Evolutionary conservation across 345 rosid species (phyloP), one percentile per base, ranked within the genome.

Genomic region (Lumnitzera littorea): DNA sequence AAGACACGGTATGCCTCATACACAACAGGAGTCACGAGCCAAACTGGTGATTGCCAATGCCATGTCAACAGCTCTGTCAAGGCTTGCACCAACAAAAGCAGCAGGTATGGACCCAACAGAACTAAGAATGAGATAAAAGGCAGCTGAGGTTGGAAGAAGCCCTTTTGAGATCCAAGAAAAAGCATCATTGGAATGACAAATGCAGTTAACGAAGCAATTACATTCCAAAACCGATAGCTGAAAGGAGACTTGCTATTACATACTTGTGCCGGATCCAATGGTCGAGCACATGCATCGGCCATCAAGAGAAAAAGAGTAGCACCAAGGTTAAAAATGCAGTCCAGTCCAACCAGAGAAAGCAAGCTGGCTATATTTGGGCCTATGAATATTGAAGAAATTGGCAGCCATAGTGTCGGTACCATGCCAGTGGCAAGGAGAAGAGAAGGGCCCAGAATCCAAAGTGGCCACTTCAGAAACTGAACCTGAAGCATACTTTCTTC

Each of bases 41-140:
- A 92, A 0, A 89, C 94, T 0, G 96, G 95, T 48, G 98, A 92
- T 47, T 81, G 79, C 96, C 96, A 92, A 46, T 82, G 87, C 98
- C 96, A 92, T 4, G 89, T 89, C 69, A 92, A 76, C 69, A 84
- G 73, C 81, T 92, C 98, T 0, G 96, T 89, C 31, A 92, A 68
- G 48, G 80, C 56, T 72, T 92, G 98, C n/a, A 92, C 91, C 9
- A 79, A 77, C 14, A 92, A 75, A 77, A 91, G 96, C 55, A 91
- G 77, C 53, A 89, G 63, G 71, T 89, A 91, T 0, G 98, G 98
- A 50, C 84, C 92, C 73, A 89, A 58, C 10, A 92, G 79, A 61
- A 92, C 77, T 10, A 88, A 74, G 17, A 70, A 81, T 5, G 95
- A 78, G 63, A 89, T 76, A 57, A 82, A 70, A 48, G 92, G 66